These are phyloP conservation scores for Fusarium illudens DNA, from an alignment of 2,329 filamentous ascomycete genomes.

Conservation along the genomic window DNA sequence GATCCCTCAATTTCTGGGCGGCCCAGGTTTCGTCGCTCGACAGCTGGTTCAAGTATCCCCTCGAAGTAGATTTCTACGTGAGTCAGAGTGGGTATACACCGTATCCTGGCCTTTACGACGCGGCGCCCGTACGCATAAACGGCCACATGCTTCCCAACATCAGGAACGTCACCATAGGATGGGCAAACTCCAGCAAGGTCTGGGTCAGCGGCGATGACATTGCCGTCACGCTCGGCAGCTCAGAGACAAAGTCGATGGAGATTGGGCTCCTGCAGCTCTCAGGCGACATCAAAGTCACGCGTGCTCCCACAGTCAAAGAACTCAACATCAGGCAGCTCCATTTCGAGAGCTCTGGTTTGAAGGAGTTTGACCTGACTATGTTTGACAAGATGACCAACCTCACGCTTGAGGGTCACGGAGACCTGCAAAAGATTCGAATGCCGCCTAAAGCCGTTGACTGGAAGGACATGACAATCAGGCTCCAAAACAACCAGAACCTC, in stretches of 20 bases:
- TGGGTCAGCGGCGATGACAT: slow-evolving; percentile 1
- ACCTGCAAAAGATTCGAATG: slow-evolving; percentile 11
- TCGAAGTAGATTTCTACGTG: not conserved
- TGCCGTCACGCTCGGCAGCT: slow-evolving; percentile 13
- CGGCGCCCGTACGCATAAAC: slow-evolving; percentile 1
- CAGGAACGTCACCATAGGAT: slow-evolving; percentile 19
- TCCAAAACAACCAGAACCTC: not conserved
- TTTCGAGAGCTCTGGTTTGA: not conserved
- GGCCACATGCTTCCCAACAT: slow-evolving; percentile 14
- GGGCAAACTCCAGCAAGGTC: slow-evolving; percentile 7
- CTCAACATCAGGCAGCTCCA: slow-evolving; percentile 1
- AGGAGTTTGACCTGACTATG: slow-evolving; percentile 13
- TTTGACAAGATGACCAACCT: slow-evolving; percentile 14
- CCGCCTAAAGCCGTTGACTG: slow-evolving; percentile 12
- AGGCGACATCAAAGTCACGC: slow-evolving; percentile 8
- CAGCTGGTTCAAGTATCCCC: slow-evolving; percentile 30
- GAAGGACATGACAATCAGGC: slow-evolving; percentile 10
- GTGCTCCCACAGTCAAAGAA: slow-evolving; percentile 9
- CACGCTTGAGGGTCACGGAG: not conserved
- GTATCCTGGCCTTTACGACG: not conserved
- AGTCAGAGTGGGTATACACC: no score
- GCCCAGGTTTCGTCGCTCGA: slow-evolving; percentile 15
- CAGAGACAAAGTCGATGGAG: slow-evolving; percentile 9
- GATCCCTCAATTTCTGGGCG: not conserved
- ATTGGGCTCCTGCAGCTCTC: slow-evolving; percentile 4